Evolutionary conservation across 2,329 filamentous ascomycete genomes (phyloP), one percentile per base, ranked within the genome.

Genomic region (Hymenoscyphus fructigenus): DNA sequence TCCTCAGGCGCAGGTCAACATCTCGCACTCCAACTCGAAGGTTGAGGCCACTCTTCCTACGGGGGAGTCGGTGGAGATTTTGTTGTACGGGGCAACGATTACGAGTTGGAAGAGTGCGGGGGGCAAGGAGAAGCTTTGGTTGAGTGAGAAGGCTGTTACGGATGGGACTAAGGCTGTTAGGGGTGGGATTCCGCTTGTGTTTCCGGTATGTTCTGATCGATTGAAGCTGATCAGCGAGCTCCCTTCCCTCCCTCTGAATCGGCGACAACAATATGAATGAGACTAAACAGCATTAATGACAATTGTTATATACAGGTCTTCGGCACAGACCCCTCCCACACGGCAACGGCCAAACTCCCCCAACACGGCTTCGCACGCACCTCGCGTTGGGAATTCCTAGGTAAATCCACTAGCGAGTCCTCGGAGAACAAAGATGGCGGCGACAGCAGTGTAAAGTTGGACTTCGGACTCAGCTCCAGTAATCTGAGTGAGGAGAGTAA

Each of bases 311-410:
- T 5, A 41, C 64, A 93, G 92, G 88, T 93, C 76, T 99, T 99
- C 76, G 95, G 95, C 34, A 90, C 90, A 50, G 87, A 90, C 14
- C 88, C 91, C 61, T 83, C 88, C 70, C 88, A 93, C 77, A 87
- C 90, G 70, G 84, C 90, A n/a, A 95, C 92, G 32, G 86, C 87
- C 60, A 81, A 86, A 69, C 89, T 99, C 29, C 89, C 93, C 3
- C 93, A 97, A 80, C 95, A 98, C 81, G 95, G 95, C 71, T 96
- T 99, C 79, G 95, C 94, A 47, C 92, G 95, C 72, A 93, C 86
- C 75, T 91, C 89, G 57, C 86, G 86, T 68, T 99, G 95, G 95
- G 93, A 98, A 78, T 97, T 95, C 77, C 84, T 99, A 60, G 93
- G 93, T 75, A 96, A 94, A 80, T 92, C 89, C 6, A 88, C 85